Evolutionary conservation across 2,329 filamentous ascomycete species (phyloP).

Genomic region (Dryadomyces sulphureus): DNA sequence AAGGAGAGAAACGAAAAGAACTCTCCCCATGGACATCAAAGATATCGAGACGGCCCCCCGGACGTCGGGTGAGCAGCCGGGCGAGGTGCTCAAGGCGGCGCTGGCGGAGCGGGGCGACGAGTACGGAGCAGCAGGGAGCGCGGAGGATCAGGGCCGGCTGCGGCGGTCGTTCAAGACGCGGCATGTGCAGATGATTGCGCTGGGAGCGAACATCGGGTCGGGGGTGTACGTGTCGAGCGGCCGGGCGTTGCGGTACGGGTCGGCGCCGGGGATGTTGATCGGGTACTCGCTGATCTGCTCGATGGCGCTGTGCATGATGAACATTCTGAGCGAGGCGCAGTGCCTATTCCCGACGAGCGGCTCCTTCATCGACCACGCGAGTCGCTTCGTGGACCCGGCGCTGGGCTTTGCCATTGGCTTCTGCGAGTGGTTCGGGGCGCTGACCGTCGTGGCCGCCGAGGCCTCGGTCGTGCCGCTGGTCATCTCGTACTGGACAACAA

Average conservation of each 20-base stretch:
- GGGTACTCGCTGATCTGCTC: slow-evolving; percentile 8
- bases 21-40: not conserved
- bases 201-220: slow-evolving; percentile 10
- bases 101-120: slow-evolving; percentile 7
- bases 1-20: not conserved
- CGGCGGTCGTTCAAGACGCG: slow-evolving; percentile 6
- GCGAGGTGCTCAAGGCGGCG: slow-evolving; percentile 5
- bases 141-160: slow-evolving; percentile 3
- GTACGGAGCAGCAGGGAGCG: not conserved
- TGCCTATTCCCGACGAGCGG: slow-evolving; percentile 30
- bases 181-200: slow-evolving; percentile 10
- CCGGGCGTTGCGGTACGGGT: slow-evolving; percentile 37
- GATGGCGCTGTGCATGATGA: slow-evolving; percentile 9
- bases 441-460: slow-evolving; percentile 9
- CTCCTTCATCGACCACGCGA: slow-evolving; percentile 38
- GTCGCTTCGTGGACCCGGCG: slow-evolving; percentile 39
- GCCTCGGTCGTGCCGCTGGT: slow-evolving; percentile 7
- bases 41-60: slow-evolving; percentile 4
- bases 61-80: slow-evolving; percentile 4
- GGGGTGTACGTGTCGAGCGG: slow-evolving; percentile 8
- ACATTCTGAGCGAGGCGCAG: slow-evolving; percentile 7
- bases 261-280: slow-evolving; percentile 30
- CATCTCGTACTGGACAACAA: slow-evolving; percentile 27
- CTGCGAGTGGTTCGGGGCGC: slow-evolving; percentile 33
- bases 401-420: slow-evolving; percentile 40